Evolutionary conservation across 1,284 basidiomycete genomes (phyloP).

Genomic region (Ceratobasidium sp.): DNA sequence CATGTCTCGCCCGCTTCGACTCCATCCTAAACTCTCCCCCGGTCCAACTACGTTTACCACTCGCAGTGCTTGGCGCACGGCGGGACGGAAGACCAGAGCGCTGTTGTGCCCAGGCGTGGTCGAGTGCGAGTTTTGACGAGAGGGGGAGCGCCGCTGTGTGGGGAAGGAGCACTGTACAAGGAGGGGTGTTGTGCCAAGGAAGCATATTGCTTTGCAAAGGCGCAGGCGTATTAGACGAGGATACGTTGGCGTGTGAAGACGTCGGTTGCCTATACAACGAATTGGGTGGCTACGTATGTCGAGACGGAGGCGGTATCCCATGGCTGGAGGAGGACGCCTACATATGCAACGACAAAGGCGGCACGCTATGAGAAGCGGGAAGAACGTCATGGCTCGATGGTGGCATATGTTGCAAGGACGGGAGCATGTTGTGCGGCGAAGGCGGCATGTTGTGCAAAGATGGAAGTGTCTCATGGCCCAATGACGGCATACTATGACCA

Average conservation of each 20-base stretch:
- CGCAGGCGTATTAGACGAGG: conserved; percentile 54
- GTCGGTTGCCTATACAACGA: conserved; percentile 44
- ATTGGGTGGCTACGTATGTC: conserved; percentile 1
- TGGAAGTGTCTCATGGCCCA: conserved; percentile 12
- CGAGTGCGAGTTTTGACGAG: conserved; percentile 20
- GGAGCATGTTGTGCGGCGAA: not conserved
- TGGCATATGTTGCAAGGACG: not conserved
- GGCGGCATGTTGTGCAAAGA: not conserved
- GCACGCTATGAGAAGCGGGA: not conserved
- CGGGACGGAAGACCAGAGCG: conserved; percentile 42
- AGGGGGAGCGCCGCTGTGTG: not conserved
- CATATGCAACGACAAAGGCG: not conserved
- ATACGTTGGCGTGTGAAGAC: conserved; percentile 38
- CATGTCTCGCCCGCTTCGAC: conserved; percentile 36
- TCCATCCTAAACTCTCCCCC: conserved; percentile 41
- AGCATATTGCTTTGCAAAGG: conserved; percentile 54
- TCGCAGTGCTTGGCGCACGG: conserved; percentile 52
- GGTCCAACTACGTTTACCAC: conserved; percentile 52
- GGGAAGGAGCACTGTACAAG: not conserved
- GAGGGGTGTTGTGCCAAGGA: conserved; percentile 33
- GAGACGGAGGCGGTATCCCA: conserved; percentile 10
- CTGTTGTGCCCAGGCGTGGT: not conserved
- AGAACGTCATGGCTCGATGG: not conserved
- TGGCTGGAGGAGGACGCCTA: too few relatives aligned
- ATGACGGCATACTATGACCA: not conserved